Evolutionary conservation across 1,284 basidiomycete genomes (phyloP), one percentile per base, ranked within the genome.

Genomic region (Mrakiaceae sp.): DNA sequence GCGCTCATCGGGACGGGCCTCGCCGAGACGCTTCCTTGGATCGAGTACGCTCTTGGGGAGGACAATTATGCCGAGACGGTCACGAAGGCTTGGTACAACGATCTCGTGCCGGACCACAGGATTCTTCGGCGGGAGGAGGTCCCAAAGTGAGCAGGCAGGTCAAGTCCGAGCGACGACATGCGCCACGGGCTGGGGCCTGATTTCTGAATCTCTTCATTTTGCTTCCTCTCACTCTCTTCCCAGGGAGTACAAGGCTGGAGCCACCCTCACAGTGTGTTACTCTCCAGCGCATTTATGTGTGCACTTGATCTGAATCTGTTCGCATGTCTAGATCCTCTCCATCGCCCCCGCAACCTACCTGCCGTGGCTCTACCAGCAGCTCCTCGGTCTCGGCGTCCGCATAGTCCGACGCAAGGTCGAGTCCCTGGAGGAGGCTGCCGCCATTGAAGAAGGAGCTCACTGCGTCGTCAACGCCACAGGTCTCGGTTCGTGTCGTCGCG

Each of bases 381-480:
- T 83, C 40, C 62, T 62, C 14, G 69, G 70, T 44, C 70, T 71
- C 4, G 74, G 74, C 3, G 76, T 77, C 52, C 66, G 67, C 27
- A 74, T 79, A 67, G 68, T 74, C 44, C 70, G 69, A 51, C 70
- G 69, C 51, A 66, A 72, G 47, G 69, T 79, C 48, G 70, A 68
- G 39, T 78, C 76, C 64, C 70, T 83, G 66, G 76, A 76, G 49
- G 79, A 81, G 64, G 75, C 78, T n/a, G 74, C 75, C 3, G 40
- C 56, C 40, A 71, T 72, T 44, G 58, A 78, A 5, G 76, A 76
- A 0, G 78, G 78, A 0, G 62, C 71, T 2, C 76, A 77, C 53
- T 70, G 79, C 44, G 71, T 83, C 27, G 71, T 83, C 54, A 83
- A 83, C 64, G 81, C 81, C 4, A 78, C 79, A 1, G 77, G 77